Base-by-base conservation (phyloP, 2,329 filamentous ascomycete genomes). In the Alternaria gaisen region DNA sequence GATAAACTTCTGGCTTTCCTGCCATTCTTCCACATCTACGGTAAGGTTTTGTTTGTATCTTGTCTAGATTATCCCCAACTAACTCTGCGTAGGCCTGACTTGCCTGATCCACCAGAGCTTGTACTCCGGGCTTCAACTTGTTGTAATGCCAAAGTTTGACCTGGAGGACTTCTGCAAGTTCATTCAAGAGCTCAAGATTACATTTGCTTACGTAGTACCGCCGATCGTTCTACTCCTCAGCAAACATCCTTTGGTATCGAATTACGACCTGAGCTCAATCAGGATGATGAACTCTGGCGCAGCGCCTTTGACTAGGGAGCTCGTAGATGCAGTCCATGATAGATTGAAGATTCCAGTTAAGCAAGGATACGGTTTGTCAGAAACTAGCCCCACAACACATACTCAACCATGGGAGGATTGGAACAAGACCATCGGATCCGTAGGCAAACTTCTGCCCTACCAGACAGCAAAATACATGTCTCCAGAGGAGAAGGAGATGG, bases 21-120 rank as follows among this genome's bases (percentile, higher is more conserved):
- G 11, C 94, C 94, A 0, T 95, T 97, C 77, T 97, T 93, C 80
- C 93, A 97, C 75, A 94, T 97, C 64, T 97, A 97, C 73, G 92
- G 85, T 91, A 79, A 67, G 86, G 86, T 66, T 20, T 12, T 5
- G 28, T 34, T 72, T 6, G n/a, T 11, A 26, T 12, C 4, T 12
- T n/a, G 16, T 16, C 36, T 24, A 16, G 36, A 36, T 53, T 14
- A 7, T 36, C 42, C 42, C 11, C 11, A 20, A 32, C 51, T 59
- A 55, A 62, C 34, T 18, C 6, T 34, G 5, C 11, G 20, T 14
- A 80, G 91, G 91, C 8, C 85, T 97, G 24, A 91, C 88, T 12
- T 90, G 87, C 69, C 85, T 93, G 41, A 83, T 96, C 34, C 88
- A 95, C 63, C 84, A 89, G 71, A 82, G 87, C 34, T 79, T 93